Evolutionary conservation across 441 rosid genomes (phyloP).

Genomic region (Gossypium trilobum): DNA sequence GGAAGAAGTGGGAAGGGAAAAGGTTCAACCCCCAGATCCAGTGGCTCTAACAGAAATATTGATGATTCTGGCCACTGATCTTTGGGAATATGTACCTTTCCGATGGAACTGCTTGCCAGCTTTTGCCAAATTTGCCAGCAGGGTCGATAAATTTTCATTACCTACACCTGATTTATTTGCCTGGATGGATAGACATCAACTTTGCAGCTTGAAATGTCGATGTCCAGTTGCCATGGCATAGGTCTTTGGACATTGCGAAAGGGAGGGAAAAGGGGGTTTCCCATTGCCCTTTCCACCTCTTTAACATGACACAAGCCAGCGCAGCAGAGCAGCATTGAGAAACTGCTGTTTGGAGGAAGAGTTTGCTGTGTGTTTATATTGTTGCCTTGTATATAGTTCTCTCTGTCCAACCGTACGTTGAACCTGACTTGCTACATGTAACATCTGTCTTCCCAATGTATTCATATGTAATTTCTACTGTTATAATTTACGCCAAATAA

Average conservation of each 20-base stretch:
- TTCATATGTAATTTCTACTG: conserved; percentile 23
- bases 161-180: not conserved
- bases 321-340: conserved; percentile 34
- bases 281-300: conserved; percentile 1
- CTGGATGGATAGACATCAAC: not conserved
- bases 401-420: not conserved
- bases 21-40: conserved; percentile 55
- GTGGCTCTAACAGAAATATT: conserved; percentile 37
- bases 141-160: conserved; percentile 25
- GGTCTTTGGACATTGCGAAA: not conserved
- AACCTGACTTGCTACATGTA: not conserved
- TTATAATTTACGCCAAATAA: not conserved
- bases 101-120: conserved; percentile 41
- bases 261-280: conserved; percentile 3
- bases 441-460: not conserved
- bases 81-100: conserved; percentile 72
- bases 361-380: conserved; percentile 39
- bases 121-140: conserved; percentile 73
- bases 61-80: conserved; percentile 65
- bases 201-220: conserved; percentile 5
- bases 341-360: conserved; percentile 38
- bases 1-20: conserved; percentile 52
- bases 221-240: not conserved
- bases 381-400: conserved; percentile 38
- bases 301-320: conserved; percentile 60